A percentile compares a stretch with the other conserved stretches of the same genome.
Conservation (phyloP, 2,329 filamentous ascomycete species). For the Zasmidium citrigriseum region DNA sequence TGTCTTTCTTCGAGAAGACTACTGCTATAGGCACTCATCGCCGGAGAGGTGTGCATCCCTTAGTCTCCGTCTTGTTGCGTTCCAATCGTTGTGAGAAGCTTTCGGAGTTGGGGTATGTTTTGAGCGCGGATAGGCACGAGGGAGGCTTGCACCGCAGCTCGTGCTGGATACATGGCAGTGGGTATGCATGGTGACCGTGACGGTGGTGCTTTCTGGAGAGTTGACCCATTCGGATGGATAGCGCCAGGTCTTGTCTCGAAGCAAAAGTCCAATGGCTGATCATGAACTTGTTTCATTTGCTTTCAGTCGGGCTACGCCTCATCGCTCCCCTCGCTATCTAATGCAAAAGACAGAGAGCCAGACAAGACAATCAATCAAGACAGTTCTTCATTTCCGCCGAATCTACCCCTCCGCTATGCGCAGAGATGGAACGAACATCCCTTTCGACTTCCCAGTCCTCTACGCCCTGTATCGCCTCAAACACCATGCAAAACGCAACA, state of each 20-base stretch:
- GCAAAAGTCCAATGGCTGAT: no score
- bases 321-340: background rate
- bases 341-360: background rate
- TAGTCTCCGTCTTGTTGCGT: background rate
- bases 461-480: background rate
- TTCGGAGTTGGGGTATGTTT: background rate
- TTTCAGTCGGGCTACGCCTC: no score
- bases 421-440: no score
- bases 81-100: background rate
- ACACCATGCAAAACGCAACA: background rate
- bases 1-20: background rate
- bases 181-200: no score
- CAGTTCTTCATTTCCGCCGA: background rate
- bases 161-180: no score
- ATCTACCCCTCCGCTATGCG: background rate
- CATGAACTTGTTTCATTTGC: no score
- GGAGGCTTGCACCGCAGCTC: no score
- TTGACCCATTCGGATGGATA: no score
- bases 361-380: background rate
- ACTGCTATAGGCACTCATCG: background rate
- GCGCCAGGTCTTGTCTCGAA: no score
- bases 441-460: background rate
- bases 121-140: background rate
- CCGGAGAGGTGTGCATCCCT: conserved; percentile 1
- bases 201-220: no score